These are phyloP conservation scores for Tephrocybe sp. DNA, from an alignment of 768 basidiomycete genomes.

Conservation along the genomic window DNA sequence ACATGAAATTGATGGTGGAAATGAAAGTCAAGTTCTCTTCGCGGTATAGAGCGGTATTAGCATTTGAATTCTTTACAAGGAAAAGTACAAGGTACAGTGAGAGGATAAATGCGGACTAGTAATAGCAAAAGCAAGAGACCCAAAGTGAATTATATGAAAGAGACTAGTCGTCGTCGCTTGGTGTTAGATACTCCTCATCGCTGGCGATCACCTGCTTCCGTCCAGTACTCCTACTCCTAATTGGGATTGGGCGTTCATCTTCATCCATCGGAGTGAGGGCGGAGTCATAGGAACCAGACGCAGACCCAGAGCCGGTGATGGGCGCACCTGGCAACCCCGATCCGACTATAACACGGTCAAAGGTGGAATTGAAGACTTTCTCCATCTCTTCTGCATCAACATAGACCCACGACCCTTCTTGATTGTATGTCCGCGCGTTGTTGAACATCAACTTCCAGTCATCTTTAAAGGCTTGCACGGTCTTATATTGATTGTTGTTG, in stretches of 20 bases:
- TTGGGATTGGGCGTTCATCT: constrained; percentile 61
- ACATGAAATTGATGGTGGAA: not conserved
- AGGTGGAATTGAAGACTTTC: constrained; percentile 77
- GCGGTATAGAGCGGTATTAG: constrained; percentile 2
- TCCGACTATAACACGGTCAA: constrained; percentile 61
- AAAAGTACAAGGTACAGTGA: constrained; percentile 10
- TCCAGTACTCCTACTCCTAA: constrained; percentile 55
- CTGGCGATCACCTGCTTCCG: constrained; percentile 78
- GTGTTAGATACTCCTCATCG: constrained; percentile 71
- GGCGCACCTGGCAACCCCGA: constrained; percentile 78
- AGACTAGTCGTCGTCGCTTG: constrained; percentile 68
- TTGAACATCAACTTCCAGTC: constrained; percentile 93
- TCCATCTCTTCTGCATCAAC: constrained; percentile 94
- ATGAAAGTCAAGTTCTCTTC: constrained; percentile 5
- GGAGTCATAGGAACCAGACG: constrained; percentile 58
- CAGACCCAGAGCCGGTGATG: constrained; percentile 33
- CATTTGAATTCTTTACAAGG: constrained; percentile 10
- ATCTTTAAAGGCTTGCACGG: constrained; percentile 64
- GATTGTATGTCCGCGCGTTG: constrained; percentile 93
- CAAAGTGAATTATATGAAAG: constrained; percentile 1
- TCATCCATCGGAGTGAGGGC: constrained; percentile 83
- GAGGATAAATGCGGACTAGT: constrained; percentile 9
- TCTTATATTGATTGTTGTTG: constrained; percentile 69
- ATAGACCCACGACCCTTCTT: constrained; percentile 94
- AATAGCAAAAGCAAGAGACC: constrained; percentile 5